Conservation (phyloP, 805 yeast genomes). For the Ogataea paradorogensis region DNA sequence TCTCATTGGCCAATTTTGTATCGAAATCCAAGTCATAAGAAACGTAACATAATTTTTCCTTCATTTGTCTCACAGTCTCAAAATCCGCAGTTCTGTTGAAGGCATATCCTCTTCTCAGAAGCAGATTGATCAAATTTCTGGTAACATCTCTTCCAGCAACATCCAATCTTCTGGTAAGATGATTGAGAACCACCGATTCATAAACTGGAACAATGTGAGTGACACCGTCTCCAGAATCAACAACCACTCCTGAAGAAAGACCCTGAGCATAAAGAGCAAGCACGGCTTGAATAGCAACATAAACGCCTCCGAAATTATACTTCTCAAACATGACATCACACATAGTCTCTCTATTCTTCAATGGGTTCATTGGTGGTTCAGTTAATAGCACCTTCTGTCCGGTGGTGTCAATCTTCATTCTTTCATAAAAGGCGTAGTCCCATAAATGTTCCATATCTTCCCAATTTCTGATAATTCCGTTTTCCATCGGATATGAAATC, state of each 20-base stretch:
- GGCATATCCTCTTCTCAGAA: constrained; percentile 95
- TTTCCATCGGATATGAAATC: constrained; percentile 97
- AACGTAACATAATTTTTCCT: constrained; percentile 93
- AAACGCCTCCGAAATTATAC: constrained; percentile 87
- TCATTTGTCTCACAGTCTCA: constrained; percentile 96
- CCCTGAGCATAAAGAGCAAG: constrained; percentile 97
- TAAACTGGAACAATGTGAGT: constrained; percentile 98
- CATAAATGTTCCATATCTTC: constrained; percentile 98
- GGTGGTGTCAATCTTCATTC: constrained; percentile 71
- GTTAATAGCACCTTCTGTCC: constrained; percentile 85
- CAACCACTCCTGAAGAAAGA: constrained; percentile 93
- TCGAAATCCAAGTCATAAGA: constrained; percentile 92
- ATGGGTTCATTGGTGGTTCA: constrained; percentile 98
- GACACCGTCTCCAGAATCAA: constrained; percentile 98
- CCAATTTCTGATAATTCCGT: constrained; percentile 96
- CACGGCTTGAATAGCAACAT: constrained; percentile 97
- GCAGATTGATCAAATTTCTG: constrained; percentile 85
- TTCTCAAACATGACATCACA: constrained; percentile 90
- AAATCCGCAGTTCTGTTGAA: constrained; percentile 98
- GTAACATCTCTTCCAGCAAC: constrained; percentile 99
- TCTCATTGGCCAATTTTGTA: constrained; percentile 81
- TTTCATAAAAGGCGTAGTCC: constrained; percentile 95
- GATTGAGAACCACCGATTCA: constrained; percentile 94
- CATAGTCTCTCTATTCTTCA: constrained; percentile 86
- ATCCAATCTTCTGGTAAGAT: constrained; percentile 85